These are phyloP conservation scores for Linum usitatissimum DNA, from an alignment of 345 rosid species.

Conservation along the genomic window DNA sequence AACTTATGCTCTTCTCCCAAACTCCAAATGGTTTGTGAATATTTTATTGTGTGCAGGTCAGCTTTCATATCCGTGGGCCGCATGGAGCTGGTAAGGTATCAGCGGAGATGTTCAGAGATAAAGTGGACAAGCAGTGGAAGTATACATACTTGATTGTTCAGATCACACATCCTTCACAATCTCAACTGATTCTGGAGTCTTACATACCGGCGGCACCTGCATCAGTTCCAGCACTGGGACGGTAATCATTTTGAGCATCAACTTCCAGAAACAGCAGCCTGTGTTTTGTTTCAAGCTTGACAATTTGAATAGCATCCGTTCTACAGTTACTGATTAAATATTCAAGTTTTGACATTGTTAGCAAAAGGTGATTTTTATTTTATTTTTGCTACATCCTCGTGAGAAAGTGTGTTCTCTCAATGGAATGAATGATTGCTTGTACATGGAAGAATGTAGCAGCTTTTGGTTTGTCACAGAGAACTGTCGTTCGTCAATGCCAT, in stretches of 20 bases:
- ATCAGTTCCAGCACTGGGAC: constrained; percentile 4
- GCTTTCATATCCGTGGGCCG: constrained; percentile 79
- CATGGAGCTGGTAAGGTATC: constrained; percentile 91
- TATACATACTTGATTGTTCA: constrained; percentile 77
- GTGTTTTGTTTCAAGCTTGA: too few species aligned
- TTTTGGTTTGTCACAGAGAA: too few species aligned
- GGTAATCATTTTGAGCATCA: too few species aligned
- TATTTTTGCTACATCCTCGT: too few species aligned
- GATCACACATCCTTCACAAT: constrained; percentile 52
- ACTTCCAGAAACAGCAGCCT: too few species aligned
- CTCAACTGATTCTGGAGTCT: constrained; percentile 74
- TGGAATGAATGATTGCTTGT: too few species aligned
- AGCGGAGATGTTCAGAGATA: constrained; percentile 87
- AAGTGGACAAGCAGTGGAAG: constrained; percentile 73
- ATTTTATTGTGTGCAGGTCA: constrained; percentile 32
- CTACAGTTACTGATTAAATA: too few species aligned
- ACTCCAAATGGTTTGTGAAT: neutral
- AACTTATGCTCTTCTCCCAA: neutral
- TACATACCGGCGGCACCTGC: constrained; percentile 58
- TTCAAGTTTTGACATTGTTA: too few species aligned
- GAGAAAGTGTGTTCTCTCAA: too few species aligned
- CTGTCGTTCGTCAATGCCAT: neutral
- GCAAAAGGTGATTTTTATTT: too few species aligned
- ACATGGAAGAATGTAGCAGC: too few species aligned
- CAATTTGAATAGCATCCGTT: too few species aligned